Evolutionary conservation across 2,329 filamentous ascomycete species (phyloP).

Genomic region (Pseudogymnoascus sp.): DNA sequence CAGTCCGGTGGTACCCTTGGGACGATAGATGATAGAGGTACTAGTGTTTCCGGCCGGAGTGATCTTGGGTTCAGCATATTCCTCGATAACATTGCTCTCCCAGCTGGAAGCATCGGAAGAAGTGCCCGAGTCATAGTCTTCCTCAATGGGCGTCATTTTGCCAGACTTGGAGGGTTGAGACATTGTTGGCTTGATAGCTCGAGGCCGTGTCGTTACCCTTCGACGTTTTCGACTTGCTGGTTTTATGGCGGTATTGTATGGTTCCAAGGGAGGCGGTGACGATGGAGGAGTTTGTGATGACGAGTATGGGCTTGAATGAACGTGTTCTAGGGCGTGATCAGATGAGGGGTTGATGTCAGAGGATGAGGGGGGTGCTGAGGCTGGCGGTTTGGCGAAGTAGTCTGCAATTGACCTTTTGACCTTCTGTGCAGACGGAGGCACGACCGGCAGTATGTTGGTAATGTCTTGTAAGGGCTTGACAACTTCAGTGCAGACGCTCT

Average conservation of each 20-base stretch:
- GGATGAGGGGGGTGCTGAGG: not conserved
- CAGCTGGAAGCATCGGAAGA: not conserved
- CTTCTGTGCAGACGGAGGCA: not conserved
- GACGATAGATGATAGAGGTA: not conserved
- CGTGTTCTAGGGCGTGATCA: not conserved
- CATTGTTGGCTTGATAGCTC: not conserved
- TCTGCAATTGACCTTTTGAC: not conserved
- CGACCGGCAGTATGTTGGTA: not conserved
- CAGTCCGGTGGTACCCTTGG: no score
- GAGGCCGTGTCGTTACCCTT: not conserved
- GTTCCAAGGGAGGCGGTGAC: not conserved
- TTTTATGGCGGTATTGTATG: not conserved
- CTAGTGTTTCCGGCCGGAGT: not conserved
- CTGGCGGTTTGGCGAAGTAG: not conserved
- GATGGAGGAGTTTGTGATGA: not conserved
- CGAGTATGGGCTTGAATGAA: not conserved
- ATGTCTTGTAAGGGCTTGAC: not conserved
- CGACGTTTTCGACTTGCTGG: not conserved
- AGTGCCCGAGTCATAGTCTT: not conserved
- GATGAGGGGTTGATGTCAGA: not conserved
- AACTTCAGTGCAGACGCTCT: not conserved
- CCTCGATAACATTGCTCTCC: not conserved
- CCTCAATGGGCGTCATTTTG: not conserved
- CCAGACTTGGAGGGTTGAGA: not conserved
- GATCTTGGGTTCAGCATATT: not conserved